phyloP scores from a whole-genome alignment of 2,329 filamentous ascomycete species.

The Gaeumannomyces tritici region DNA sequence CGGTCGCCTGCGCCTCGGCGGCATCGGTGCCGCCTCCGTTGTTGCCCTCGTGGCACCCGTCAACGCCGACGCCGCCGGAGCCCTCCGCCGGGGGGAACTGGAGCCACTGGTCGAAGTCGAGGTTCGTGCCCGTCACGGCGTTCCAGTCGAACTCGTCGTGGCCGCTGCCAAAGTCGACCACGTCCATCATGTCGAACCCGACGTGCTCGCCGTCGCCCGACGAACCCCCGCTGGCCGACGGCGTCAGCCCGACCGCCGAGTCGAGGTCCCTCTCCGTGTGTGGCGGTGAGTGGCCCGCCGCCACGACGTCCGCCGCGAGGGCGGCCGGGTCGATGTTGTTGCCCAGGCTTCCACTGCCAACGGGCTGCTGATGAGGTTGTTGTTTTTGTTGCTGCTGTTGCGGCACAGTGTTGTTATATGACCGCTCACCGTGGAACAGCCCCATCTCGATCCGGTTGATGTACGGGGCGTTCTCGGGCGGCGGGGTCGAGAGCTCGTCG shows the following conservation, averaged over 20 bases:
- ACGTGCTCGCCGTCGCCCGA: slow-evolving; percentile 26
- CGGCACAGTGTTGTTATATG: slow-evolving; percentile 23
- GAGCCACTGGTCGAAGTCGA: slow-evolving; percentile 50
- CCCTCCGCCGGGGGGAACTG: slow-evolving; percentile 42
- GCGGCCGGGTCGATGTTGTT: slow-evolving; percentile 25
- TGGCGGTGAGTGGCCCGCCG: slow-evolving; percentile 30
- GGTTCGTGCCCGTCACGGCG: slow-evolving; percentile 37
- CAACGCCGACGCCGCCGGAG: slow-evolving; percentile 15
- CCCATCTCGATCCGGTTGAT: slow-evolving; percentile 10
- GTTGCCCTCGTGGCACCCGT: slow-evolving; percentile 13
- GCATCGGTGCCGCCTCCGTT: slow-evolving; percentile 16
- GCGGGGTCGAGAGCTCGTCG: slow-evolving; percentile 36
- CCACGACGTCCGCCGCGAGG: slow-evolving; percentile 18
- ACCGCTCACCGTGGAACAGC: slow-evolving; percentile 7
- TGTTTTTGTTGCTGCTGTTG: slow-evolving; percentile 1
- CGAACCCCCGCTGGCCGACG: slow-evolving; percentile 32
- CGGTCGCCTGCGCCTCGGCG: background rate
- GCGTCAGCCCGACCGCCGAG: slow-evolving; percentile 28
- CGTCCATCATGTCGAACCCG: slow-evolving; percentile 20
- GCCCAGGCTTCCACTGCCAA: slow-evolving; percentile 1
- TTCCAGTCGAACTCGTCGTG: slow-evolving; percentile 46
- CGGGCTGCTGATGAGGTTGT: slow-evolving; percentile 2
- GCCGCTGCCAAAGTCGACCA: slow-evolving; percentile 31
- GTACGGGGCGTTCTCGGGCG: slow-evolving; percentile 36
- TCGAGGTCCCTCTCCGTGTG: slow-evolving; percentile 31